Evolutionary conservation across 1,284 basidiomycete species (phyloP).

Genomic region (Heliocybe sulcata): DNA sequence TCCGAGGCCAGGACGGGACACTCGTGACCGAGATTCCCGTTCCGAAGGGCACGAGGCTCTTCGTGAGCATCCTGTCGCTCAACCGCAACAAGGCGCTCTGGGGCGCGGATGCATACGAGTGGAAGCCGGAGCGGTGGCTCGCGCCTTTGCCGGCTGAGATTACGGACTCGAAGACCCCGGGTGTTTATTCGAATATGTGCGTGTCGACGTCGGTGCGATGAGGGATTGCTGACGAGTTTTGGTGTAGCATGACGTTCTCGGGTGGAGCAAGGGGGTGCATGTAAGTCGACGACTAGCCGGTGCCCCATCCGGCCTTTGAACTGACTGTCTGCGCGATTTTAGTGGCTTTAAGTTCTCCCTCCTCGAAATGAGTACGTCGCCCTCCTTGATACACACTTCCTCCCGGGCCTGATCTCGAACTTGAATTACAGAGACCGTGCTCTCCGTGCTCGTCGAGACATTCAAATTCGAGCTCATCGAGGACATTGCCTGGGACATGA

Average conservation of each 20-base stretch:
- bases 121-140: slow-evolving; percentile 38
- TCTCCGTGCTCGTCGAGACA: neutral
- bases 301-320: too few species aligned
- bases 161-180: slow-evolving; percentile 23
- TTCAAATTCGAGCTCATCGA: neutral
- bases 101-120: slow-evolving; percentile 25
- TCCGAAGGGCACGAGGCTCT: neutral
- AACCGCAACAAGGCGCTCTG: slow-evolving; percentile 30
- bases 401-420: neutral
- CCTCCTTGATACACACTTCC: too few species aligned
- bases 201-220: neutral
- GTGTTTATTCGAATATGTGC: slow-evolving; percentile 26
- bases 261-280: slow-evolving; percentile 10
- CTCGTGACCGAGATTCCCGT: neutral
- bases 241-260: slow-evolving; percentile 8
- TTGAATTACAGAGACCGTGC: neutral
- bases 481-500: neutral
- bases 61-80: slow-evolving; percentile 5
- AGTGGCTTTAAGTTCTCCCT: slow-evolving; percentile 10
- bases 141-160: slow-evolving; percentile 20
- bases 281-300: slow-evolving; percentile 3
- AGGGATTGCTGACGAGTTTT: neutral
- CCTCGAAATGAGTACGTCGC: slow-evolving; percentile 6
- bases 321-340: too few species aligned
- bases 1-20: neutral